Conservation (phyloP, 1,284 basidiomycete genomes). For the Ganoderma resinaceum region DNA sequence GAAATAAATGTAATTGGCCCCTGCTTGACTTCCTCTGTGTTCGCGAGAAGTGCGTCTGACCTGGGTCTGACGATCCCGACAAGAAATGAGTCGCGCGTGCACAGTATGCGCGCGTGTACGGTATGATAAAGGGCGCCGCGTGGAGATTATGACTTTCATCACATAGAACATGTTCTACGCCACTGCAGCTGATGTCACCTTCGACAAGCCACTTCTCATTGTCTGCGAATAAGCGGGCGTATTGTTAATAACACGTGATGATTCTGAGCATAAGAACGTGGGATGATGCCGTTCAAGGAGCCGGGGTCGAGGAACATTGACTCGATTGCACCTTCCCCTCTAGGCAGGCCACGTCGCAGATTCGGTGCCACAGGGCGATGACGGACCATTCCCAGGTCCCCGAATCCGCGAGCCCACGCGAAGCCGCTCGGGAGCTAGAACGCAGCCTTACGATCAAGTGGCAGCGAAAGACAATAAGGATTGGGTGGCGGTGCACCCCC, state of each 20-base stretch:
- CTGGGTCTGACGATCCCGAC: neutral
- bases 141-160: neutral
- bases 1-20: neutral
- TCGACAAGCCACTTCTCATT: neutral
- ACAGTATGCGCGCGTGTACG: neutral
- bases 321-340: neutral
- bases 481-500: conserved; percentile 13
- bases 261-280: neutral
- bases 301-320: neutral
- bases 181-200: neutral
- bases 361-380: neutral
- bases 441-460: conserved; percentile 2
- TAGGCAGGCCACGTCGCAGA: neutral
- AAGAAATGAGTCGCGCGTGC: neutral
- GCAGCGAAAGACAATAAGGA: conserved; percentile 21
- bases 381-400: neutral
- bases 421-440: neutral
- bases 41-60: no score
- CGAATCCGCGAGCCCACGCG: neutral
- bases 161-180: neutral
- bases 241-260: neutral
- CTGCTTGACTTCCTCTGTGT: neutral
- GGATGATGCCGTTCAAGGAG: neutral
- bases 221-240: neutral
- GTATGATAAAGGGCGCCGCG: neutral